Conservation (phyloP, 2,329 filamentous ascomycete genomes). For the Ophiosphaerella herpotricha region DNA sequence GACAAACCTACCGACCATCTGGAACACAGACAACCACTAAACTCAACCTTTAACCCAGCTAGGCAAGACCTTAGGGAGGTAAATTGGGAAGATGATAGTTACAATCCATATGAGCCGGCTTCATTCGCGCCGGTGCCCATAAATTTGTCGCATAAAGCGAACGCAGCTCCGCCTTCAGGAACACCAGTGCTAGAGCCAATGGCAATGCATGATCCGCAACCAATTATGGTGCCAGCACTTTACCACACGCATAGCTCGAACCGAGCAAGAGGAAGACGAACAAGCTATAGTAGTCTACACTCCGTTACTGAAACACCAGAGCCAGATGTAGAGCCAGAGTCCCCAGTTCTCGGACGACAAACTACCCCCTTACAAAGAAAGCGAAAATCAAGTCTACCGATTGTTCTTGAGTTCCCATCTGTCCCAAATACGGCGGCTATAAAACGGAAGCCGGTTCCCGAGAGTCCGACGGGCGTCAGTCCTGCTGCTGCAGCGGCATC, state of each 20-base stretch:
- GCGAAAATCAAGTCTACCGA: slow-evolving; percentile 11
- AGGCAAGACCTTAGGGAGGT: slow-evolving; percentile 16
- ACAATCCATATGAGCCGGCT: slow-evolving; percentile 21
- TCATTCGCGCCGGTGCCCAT: slow-evolving; percentile 3
- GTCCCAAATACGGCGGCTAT: slow-evolving; percentile 22
- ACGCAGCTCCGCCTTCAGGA: slow-evolving; percentile 9
- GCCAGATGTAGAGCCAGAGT: slow-evolving; percentile 31
- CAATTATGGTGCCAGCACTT: slow-evolving; percentile 31
- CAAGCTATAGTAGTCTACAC: slow-evolving; percentile 38
- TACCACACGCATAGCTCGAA: slow-evolving; percentile 43
- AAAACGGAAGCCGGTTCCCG: slow-evolving; percentile 31
- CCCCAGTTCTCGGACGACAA: slow-evolving; percentile 24
- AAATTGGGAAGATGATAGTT: slow-evolving; percentile 40
- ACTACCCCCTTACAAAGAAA: slow-evolving; percentile 7
- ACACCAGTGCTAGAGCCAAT: slow-evolving; percentile 3
- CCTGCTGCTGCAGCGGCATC: slow-evolving; percentile 26
- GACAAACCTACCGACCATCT: slow-evolving; percentile 26
- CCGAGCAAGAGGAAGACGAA: slow-evolving; percentile 37
- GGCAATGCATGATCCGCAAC: slow-evolving; percentile 21
- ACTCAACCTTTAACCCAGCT: slow-evolving; percentile 16
- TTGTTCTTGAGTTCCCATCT: slow-evolving; percentile 16
- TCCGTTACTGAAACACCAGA: slow-evolving; percentile 40
- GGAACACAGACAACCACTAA: slow-evolving; percentile 29
- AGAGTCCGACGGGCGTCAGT: slow-evolving; percentile 15
- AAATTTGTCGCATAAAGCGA: slow-evolving; percentile 4